Percentiles rank a stretch among this genome's conserved stretches.
Conservation (phyloP, 2,329 filamentous ascomycete genomes). For the Elsinoe fawcettii region DNA sequence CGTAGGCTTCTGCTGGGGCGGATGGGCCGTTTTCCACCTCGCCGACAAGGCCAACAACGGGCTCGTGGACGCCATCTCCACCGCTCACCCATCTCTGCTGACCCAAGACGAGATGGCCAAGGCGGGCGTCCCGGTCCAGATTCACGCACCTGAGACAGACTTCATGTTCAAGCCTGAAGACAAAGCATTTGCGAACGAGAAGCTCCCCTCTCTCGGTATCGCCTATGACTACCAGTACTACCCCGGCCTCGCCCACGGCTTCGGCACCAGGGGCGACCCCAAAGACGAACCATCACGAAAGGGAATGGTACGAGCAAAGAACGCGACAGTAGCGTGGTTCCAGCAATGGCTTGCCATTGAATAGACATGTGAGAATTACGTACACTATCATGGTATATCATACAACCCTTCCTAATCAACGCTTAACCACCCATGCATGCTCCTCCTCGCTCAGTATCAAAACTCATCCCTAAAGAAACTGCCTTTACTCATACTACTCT, state of each 20-base stretch:
- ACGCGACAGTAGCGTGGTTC: constrained; percentile 19
- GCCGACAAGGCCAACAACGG: constrained; percentile 33
- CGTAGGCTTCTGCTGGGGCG: constrained; percentile 46
- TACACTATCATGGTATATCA: not conserved
- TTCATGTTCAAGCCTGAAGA: constrained; percentile 37
- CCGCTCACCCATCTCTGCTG: constrained; percentile 40
- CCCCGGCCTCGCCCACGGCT: constrained; percentile 43
- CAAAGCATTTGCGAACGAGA: constrained; percentile 37
- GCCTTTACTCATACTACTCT: constrained; percentile 13
- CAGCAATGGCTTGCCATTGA: constrained; percentile 13
- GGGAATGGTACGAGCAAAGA: constrained; percentile 42
- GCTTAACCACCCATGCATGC: not conserved
- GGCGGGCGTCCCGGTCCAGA: constrained; percentile 43
- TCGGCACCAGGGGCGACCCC: constrained; percentile 37
- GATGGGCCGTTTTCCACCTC: constrained; percentile 45
- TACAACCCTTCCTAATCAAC: not conserved
- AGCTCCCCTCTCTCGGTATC: constrained; percentile 33
- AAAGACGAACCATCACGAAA: constrained; percentile 34
- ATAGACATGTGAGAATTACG: not conserved
- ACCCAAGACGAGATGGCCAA: constrained; percentile 41
- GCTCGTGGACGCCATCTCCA: constrained; percentile 41
- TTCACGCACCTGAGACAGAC: constrained; percentile 47
- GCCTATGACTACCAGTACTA: constrained; percentile 47
- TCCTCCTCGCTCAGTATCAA: not conserved
- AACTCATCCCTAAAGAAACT: constrained; percentile 14